phyloP scores from a whole-genome alignment of 2,329 filamentous ascomycete genomes.

The Podosphaera xanthii region DNA sequence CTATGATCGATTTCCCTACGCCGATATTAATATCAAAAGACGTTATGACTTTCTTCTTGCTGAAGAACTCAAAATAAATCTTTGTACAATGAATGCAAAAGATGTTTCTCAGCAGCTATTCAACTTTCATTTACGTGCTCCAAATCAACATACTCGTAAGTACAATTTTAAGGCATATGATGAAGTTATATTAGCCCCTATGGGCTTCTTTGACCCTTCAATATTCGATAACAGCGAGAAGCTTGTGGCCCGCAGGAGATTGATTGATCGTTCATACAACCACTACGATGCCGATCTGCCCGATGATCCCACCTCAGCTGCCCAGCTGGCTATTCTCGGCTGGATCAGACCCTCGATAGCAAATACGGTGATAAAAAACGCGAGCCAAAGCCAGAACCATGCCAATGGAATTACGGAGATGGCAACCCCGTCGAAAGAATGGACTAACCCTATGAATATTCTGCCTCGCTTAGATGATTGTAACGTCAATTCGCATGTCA shows the following conservation, averaged over 20 bases:
- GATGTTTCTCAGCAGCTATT: conserved; percentile 73
- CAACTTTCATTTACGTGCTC: conserved; percentile 76
- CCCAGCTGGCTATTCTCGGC: conserved; percentile 47
- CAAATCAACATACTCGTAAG: conserved; percentile 73
- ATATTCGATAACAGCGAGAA: conserved; percentile 73
- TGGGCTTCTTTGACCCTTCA: conserved; percentile 78
- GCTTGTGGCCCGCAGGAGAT: conserved; percentile 51
- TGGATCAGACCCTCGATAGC: conserved; percentile 36
- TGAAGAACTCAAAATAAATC: conserved; percentile 85
- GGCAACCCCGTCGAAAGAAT: conserved; percentile 38
- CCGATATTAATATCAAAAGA: conserved; percentile 74
- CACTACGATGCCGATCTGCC: conserved; percentile 72
- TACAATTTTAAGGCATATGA: conserved; percentile 96
- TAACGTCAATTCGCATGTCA: conserved; percentile 55
- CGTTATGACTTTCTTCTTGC: conserved; percentile 84
- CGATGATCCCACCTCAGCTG: conserved; percentile 71
- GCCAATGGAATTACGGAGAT: conserved; percentile 22
- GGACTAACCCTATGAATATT: conserved; percentile 43
- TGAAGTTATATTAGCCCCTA: conserved; percentile 77
- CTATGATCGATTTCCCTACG: conserved; percentile 84
- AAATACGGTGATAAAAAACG: conserved; percentile 17
- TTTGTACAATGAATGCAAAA: conserved; percentile 75
- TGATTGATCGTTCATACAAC: conserved; percentile 76
- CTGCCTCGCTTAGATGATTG: conserved; percentile 39
- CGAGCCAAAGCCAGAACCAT: conserved; percentile 12